A percentile compares a stretch with the other conserved stretches of the same genome.
phyloP scores from a whole-genome alignment of 129 eudicot species.

The Arctium minus region DNA sequence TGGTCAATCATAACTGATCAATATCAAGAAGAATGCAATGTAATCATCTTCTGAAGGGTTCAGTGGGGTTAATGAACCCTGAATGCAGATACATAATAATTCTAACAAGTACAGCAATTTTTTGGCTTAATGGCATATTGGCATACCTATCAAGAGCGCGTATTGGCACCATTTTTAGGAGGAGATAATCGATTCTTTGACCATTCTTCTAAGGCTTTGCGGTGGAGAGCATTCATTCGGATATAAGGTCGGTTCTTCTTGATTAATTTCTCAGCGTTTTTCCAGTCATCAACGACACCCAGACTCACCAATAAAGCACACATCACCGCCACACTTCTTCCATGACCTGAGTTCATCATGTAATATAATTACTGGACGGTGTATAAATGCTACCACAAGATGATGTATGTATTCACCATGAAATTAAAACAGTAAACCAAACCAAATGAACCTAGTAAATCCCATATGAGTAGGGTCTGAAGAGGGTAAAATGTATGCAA shows the following conservation, averaged over 20 bases:
- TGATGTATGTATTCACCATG: background rate
- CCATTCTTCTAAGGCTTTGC: constrained; percentile 84
- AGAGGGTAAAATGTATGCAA: no score
- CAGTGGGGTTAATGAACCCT: background rate
- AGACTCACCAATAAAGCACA: constrained; percentile 81
- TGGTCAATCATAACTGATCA: background rate
- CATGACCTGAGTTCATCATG: constrained; percentile 56
- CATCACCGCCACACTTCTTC: constrained; percentile 87
- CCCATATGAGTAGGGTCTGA: no score
- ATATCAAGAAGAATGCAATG: background rate
- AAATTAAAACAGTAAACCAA: constrained; percentile 1
- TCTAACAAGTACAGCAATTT: background rate
- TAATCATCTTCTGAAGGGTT: constrained; percentile 6
- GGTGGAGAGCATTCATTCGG: constrained; percentile 76
- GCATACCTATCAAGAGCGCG: constrained; percentile 22
- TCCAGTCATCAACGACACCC: constrained; percentile 85
- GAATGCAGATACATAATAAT: background rate
- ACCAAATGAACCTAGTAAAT: no score
- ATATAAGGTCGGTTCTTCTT: constrained; percentile 64
- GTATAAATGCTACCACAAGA: background rate
- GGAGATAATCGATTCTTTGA: constrained; percentile 64
- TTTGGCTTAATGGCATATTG: constrained; percentile 3
- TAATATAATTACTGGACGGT: background rate
- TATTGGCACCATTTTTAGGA: constrained; percentile 28
- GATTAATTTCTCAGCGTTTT: constrained; percentile 71